Conservation (phyloP, 495 filamentous ascomycete species). For the Annulohypoxylon nitens region DNA sequence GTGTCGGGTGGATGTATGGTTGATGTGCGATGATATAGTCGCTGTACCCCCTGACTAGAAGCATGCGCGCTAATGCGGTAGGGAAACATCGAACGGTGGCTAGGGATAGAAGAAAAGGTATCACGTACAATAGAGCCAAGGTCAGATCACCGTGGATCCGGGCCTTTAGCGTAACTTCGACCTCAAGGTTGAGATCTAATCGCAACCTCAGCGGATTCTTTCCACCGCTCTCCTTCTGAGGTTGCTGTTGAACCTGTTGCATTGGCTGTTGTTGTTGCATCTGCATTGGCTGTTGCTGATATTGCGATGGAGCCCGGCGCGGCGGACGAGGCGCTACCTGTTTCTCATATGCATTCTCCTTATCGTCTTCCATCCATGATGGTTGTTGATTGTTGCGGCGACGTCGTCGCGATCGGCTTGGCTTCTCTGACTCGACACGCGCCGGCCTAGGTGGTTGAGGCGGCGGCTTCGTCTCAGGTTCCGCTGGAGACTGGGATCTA, state of each 20-base stretch:
- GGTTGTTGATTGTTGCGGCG: conserved; percentile 51
- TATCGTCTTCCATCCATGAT: conserved; percentile 44
- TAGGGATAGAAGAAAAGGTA: conserved; percentile 1
- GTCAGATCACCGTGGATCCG: conserved; percentile 94
- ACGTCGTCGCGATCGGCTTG: conserved; percentile 46
- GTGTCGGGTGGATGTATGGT: conserved; percentile 7
- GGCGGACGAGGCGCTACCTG: conserved; percentile 44
- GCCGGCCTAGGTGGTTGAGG: conserved; percentile 35
- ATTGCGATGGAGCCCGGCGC: conserved; percentile 64
- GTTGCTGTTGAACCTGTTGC: conserved; percentile 54
- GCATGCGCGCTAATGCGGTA: conserved; percentile 6
- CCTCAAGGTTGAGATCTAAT: conserved; percentile 87
- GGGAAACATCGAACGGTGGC: conserved; percentile 17
- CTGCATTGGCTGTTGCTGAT: conserved; percentile 42
- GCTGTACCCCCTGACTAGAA: conserved; percentile 4
- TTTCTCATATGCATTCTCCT: conserved; percentile 45
- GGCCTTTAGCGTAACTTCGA: conserved; percentile 91
- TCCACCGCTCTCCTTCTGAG: conserved; percentile 55
- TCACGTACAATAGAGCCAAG: conserved; percentile 81
- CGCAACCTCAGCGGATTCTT: conserved; percentile 80
- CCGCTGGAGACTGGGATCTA: not conserved
- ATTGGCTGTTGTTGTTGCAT: conserved; percentile 66
- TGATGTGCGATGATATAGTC: too few species aligned
- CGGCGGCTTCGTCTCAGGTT: conserved; percentile 30
- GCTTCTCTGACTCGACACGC: conserved; percentile 46